Evolutionary conservation across 2,329 filamentous ascomycete genomes (phyloP), one percentile per base, ranked within the genome.

Genomic region (Fusarium sp.): DNA sequence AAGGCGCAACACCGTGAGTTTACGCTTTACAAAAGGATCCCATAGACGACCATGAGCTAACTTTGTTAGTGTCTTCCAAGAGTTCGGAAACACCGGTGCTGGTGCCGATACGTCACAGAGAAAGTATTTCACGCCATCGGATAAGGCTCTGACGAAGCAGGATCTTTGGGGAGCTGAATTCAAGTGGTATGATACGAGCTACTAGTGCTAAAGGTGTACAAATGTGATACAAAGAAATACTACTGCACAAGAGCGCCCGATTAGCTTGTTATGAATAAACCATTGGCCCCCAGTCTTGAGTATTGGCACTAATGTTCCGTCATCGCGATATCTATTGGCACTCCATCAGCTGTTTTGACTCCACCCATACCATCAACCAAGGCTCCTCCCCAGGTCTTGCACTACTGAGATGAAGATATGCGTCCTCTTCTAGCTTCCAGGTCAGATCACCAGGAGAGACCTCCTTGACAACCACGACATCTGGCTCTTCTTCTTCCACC

Each of bases 351-450:
- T 56, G 22, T 12, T 44, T 42, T 6, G 58, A 33, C 36, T 61
- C 38, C 22, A 59, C 56, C 56, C 56, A 59, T 36, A 51, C 24
- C 12, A 14, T 38, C 35, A 59, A 5, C 56, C 56, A 59, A 38
- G 44, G 22, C 17, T 59, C 44, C 33, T 59, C 33, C 1, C 12
- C 44, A 14, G 56, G 9, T n/a, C 22, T 51, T n/a, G 44, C 3
- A 39, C 22, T 20, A 6, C 17, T 36, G n/a, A 59, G 56, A 31
- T 13, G 56, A 39, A 59, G 24, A 31, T 52, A 52, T 9, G 26
- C 20, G 15, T 52, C 22, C 6, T 38, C 20, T 17, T 38, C 33
- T 4, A 59, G 22, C 6, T 28, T 38, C 56, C 56, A 59, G 5
- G 20, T 13, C 12, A 59, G 3, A 14, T 59, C 33, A 6, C 56